Conservation (phyloP, 1,139 yeast species). For the Hansenula lynferdii region DNA sequence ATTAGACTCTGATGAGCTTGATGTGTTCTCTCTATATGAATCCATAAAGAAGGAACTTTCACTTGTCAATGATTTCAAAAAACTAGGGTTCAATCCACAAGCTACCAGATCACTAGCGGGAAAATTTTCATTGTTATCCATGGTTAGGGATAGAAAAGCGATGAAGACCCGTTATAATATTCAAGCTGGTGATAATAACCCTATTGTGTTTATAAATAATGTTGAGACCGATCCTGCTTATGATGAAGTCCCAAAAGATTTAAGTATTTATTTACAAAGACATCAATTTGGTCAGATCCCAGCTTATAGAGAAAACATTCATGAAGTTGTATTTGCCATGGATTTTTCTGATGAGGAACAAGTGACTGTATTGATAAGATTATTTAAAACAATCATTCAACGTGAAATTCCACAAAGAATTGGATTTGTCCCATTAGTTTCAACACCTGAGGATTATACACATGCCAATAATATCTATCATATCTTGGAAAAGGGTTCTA, state of each 20-base stretch:
- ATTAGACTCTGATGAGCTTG: conserved; percentile 36
- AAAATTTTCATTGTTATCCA: conserved; percentile 42
- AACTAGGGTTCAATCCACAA: conserved; percentile 32
- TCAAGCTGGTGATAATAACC: conserved; percentile 26
- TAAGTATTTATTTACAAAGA: conserved; percentile 36
- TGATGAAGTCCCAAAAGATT: conserved; percentile 37
- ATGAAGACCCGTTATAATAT: conserved; percentile 31
- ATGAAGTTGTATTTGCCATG: conserved; percentile 69
- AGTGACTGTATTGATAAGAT: conserved; percentile 40
- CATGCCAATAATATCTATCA: conserved; percentile 17
- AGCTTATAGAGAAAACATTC: conserved; percentile 65
- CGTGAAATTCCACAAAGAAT: conserved; percentile 72
- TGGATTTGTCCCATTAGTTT: conserved; percentile 66
- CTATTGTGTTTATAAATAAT: conserved; percentile 73
- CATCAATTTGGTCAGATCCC: conserved; percentile 59
- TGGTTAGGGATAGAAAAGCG: conserved; percentile 30
- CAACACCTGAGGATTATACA: conserved; percentile 9
- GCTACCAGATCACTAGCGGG: conserved; percentile 37
- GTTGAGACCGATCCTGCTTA: conserved; percentile 61
- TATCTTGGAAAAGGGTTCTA: conserved; percentile 9
- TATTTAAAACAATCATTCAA: conserved; percentile 46
- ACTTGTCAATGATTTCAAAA: conserved; percentile 26
- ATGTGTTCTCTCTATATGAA: conserved; percentile 32
- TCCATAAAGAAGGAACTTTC: conserved; percentile 32
- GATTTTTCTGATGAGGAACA: conserved; percentile 52